These are phyloP conservation scores for Acmispon strigosus DNA, from an alignment of 306 rosid genomes.

Conservation along the genomic window DNA sequence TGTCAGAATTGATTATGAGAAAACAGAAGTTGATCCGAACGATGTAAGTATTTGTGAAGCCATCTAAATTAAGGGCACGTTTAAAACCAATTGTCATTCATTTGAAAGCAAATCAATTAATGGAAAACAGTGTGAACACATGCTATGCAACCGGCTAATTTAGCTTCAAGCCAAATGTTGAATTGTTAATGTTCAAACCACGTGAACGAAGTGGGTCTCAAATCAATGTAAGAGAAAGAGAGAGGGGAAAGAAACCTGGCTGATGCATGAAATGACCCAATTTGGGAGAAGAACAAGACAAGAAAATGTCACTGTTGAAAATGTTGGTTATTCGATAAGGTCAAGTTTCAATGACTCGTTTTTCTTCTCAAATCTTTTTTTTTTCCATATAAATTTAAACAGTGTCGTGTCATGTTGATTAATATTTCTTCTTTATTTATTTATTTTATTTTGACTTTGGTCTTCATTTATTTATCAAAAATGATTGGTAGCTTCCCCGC, in stretches of 20 bases:
- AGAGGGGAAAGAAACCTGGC: background rate
- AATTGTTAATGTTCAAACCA: background rate
- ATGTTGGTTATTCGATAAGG: background rate
- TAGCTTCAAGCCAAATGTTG: too few relatives aligned
- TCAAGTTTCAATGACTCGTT: conserved; percentile 7
- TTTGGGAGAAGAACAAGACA: background rate
- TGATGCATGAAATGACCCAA: background rate
- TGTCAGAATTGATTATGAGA: too few relatives aligned
- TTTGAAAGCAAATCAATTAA: too few relatives aligned
- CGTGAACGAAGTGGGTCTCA: background rate
- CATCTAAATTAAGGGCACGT: background rate
- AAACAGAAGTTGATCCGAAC: too few relatives aligned
- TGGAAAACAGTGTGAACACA: too few relatives aligned
- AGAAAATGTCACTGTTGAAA: background rate
- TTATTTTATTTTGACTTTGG: too few relatives aligned
- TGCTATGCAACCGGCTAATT: too few relatives aligned
- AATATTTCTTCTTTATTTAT: background rate
- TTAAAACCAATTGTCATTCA: too few relatives aligned
- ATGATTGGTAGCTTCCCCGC: too few relatives aligned
- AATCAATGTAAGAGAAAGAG: background rate
- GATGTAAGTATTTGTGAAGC: too few relatives aligned
- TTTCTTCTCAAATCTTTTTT: background rate
- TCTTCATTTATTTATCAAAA: too few relatives aligned
- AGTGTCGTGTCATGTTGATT: background rate
- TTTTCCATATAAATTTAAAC: background rate